Evolutionary conservation across 805 yeast species (phyloP), one percentile per base, ranked within the genome.

Genomic region (Zygoascus biomembranicola): DNA sequence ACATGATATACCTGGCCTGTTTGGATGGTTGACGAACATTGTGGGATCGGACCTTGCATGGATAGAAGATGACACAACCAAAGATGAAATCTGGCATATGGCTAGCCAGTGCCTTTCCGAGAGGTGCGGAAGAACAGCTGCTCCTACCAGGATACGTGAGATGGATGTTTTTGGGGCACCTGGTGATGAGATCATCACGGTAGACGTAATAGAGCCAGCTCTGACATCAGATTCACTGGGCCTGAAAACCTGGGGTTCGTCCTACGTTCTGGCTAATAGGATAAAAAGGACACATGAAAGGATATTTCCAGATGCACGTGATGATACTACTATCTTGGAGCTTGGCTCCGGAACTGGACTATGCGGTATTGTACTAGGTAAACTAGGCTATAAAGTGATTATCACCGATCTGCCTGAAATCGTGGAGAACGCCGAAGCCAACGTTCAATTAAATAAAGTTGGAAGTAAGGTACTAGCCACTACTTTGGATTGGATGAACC

Each of bases 331-430:
- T 3, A 59, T 60, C 14, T 61, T 64, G 49, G 99, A 92, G 62
- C 70, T 94, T n/a, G 99, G 99, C 0, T 76, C 98, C 0, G 99
- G 99, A 0, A 94, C 99, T 0, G 99, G 99, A 0, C 73, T 92
- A 14, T 85, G 84, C 2, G 97, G 98, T 0, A 85, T 94, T 37
- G 75, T 83, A 0, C 75, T 87, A 53, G 79, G 78, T 0, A 54
- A 73, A 8, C 61, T 84, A 5, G 89, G 89, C 0, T 68, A 65
- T 56, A 60, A 68, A 0, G 70, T 83, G 0, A 62, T 69, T 11
- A 66, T 89, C 23, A 90, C 98, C 0, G 99, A 92, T 66, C 70
- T 94, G 49, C 81, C 82, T 0, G 94, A 83, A 49, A 90, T 92
- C 44, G 75, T 85, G 0, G 79, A 80, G 0, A 92, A 94, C 62